Conservation (phyloP, 1,139 yeast species). For the Protomyces arabidopsidicola region DNA sequence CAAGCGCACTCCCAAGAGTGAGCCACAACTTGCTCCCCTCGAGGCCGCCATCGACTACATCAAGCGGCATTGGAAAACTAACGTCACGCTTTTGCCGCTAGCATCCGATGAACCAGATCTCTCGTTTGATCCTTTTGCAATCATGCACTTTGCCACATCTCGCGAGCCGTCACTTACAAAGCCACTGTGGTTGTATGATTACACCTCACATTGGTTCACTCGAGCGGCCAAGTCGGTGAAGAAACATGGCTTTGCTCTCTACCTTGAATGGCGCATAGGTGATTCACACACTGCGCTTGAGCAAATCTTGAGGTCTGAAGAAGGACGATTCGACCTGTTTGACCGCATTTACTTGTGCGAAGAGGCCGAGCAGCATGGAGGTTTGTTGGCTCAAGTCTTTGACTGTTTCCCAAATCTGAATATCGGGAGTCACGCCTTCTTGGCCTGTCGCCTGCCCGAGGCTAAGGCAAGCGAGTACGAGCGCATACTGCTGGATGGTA, state of each 20-base stretch:
- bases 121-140: conserved; percentile 20
- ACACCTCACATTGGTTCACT: conserved; percentile 15
- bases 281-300: conserved; percentile 17
- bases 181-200: conserved; percentile 15
- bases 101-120: conserved; percentile 6
- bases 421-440: conserved; percentile 7
- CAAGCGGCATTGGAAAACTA: conserved; percentile 14
- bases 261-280: conserved; percentile 17
- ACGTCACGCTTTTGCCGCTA: conserved; percentile 10
- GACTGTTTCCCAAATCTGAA: conserved; percentile 9
- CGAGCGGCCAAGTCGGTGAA: conserved; percentile 18
- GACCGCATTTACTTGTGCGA: conserved; percentile 13
- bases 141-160: conserved; percentile 9
- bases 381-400: conserved; percentile 11
- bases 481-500: not conserved
- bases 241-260: conserved; percentile 1
- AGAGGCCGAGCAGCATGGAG: conserved; percentile 13
- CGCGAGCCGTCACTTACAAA: not conserved
- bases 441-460: conserved; percentile 10
- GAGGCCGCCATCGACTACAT: conserved; percentile 7
- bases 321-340: conserved; percentile 13
- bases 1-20: not conserved
- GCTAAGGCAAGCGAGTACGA: not conserved
- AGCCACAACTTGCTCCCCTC: not conserved
- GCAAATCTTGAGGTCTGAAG: conserved; percentile 11